Conservation (phyloP, 495 filamentous ascomycete species). For the Aspergillus carlsbadensis region DNA sequence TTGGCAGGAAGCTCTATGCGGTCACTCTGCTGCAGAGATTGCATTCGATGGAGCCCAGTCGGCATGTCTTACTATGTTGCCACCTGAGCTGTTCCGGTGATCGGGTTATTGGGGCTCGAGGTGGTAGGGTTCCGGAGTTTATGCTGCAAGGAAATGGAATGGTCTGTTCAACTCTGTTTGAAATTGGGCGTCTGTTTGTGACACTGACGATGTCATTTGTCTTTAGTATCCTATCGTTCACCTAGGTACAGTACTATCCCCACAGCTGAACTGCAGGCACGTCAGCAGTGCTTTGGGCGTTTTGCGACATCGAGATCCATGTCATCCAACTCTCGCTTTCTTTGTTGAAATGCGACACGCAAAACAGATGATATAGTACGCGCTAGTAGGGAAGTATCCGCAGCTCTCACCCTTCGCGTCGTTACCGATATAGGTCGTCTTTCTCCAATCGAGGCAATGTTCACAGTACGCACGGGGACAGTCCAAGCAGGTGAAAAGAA, state of each 20-base stretch:
- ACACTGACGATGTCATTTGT: no score
- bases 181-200: no score
- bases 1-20: no score
- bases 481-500: slow-evolving; percentile 58
- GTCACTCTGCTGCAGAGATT: no score
- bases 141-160: no score
- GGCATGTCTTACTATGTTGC: no score
- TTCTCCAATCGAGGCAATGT: slow-evolving; percentile 58
- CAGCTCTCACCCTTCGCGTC: slow-evolving; percentile 49
- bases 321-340: background rate
- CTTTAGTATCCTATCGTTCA: no score
- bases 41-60: no score
- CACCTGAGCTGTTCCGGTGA: no score
- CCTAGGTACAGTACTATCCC: background rate
- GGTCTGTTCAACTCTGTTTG: no score
- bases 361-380: slow-evolving; percentile 16
- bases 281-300: background rate
- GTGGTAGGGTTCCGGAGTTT: no score
- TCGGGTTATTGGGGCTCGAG: no score
- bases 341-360: background rate
- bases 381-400: slow-evolving; percentile 30
- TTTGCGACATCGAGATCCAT: background rate
- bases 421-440: slow-evolving; percentile 51
- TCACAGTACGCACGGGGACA: slow-evolving; percentile 62
- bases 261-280: background rate